These are phyloP conservation scores for Linaria vulgaris DNA, from an alignment of 257 asterid genomes.

Conservation along the genomic window DNA sequence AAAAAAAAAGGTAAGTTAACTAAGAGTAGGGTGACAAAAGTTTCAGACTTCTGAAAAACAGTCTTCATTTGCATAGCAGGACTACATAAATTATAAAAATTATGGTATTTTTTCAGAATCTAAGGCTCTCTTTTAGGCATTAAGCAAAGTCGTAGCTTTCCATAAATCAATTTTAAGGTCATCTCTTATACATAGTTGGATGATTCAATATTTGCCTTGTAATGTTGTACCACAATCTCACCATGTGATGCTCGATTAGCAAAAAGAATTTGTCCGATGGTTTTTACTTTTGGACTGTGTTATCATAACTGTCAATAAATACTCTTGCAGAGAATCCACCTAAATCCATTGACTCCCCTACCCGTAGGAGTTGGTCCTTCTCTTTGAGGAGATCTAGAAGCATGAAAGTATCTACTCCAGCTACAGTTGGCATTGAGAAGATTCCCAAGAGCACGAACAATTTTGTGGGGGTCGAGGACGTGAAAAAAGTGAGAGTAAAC, in stretches of 20 bases:
- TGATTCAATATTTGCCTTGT: neutral
- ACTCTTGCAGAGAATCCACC: slow-evolving; percentile 48
- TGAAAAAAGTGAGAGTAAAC: slow-evolving; percentile 37
- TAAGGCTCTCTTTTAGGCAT: too few species aligned
- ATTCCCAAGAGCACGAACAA: slow-evolving; percentile 27
- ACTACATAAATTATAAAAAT: too few species aligned
- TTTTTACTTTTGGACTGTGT: neutral
- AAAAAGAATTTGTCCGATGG: neutral
- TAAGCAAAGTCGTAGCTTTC: too few species aligned
- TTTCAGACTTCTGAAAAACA: too few species aligned
- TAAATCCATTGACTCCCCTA: slow-evolving; percentile 35
- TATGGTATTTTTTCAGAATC: too few species aligned
- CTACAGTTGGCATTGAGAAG: slow-evolving; percentile 27
- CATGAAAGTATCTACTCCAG: slow-evolving; percentile 32
- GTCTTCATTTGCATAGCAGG: too few species aligned
- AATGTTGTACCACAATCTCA: neutral
- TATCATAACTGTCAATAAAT: slow-evolving; percentile 23
- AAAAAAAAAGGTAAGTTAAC: too few species aligned
- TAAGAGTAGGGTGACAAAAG: too few species aligned
- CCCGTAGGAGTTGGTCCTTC: slow-evolving; percentile 47
- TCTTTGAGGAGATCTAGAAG: slow-evolving; percentile 47
- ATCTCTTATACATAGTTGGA: too few species aligned
- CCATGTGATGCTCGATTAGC: neutral
- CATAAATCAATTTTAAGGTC: too few species aligned
- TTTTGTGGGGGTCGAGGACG: slow-evolving; percentile 35